phyloP scores from a whole-genome alignment of 192 early-diverging fungal species.

The Diversispora eburnea region DNA sequence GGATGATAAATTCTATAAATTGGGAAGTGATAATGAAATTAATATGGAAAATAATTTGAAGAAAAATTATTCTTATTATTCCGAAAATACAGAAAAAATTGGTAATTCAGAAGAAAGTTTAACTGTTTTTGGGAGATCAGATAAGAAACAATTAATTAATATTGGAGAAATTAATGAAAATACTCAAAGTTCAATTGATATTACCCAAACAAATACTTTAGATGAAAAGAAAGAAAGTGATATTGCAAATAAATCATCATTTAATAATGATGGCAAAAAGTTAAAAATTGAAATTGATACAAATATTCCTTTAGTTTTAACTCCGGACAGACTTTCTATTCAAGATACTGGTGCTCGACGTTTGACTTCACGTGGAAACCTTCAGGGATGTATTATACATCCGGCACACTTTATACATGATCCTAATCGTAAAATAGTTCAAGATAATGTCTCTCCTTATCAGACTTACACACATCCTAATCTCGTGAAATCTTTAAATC shows the following conservation, averaged over 20 bases:
- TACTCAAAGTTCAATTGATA: background rate
- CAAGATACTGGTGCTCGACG: background rate
- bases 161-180: background rate
- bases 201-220: background rate
- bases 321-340: background rate
- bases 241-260: background rate
- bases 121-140: background rate
- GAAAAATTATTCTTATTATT: too few relatives aligned
- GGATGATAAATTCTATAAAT: too few relatives aligned
- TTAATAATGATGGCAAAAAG: background rate
- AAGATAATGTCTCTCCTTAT: constrained; percentile 38
- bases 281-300: background rate
- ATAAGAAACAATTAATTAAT: background rate
- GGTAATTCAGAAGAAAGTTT: too few relatives aligned
- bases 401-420: constrained; percentile 15
- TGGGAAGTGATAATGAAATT: too few relatives aligned
- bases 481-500: constrained; percentile 38
- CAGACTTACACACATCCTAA: constrained; percentile 47
- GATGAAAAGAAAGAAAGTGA: background rate
- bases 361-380: constrained; percentile 4
- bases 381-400: background rate
- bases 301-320: background rate
- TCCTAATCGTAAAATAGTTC: constrained; percentile 16
- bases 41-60: too few relatives aligned
- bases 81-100: too few relatives aligned